Base-by-base conservation (phyloP, 2,329 filamentous ascomycete genomes). In the Biscogniauxia mediterranea region DNA sequence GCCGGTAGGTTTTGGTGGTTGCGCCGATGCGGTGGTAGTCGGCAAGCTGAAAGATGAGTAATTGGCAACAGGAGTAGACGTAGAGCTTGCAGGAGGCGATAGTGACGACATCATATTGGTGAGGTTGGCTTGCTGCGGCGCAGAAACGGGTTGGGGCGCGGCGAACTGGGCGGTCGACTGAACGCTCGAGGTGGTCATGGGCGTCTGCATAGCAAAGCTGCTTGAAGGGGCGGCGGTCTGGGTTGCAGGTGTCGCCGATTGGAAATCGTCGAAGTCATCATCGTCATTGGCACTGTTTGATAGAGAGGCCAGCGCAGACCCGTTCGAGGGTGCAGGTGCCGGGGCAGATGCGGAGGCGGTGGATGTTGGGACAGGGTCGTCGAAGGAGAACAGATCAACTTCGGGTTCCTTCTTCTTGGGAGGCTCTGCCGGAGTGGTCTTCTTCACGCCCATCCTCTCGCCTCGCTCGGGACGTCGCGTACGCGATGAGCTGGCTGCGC, bases 221-320 rank as follows among this genome's bases (percentile, higher is more conserved):
- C 74, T 68, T 69, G 82, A 78, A 20, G 83, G 75, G 49, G 82
- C 76, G 19, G 81, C 74, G 11, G 71, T 56, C 51, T 76, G 76
- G 15, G 80, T 71, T 25, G 86, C 79, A 3, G 89, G 85, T 2
- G 90, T 80, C 15, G 94, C 94, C 20, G 93, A 96, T 76, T 97
- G 92, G 82, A 98, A 98, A 73, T 99, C 95, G 73, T 98, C 95
- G 72, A 98, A 98, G 65, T 97, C 95, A 68, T 97, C 93, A 66
- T 97, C 94, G 64, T 91, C 89, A 56, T 80, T 80, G 28, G 77
- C 76, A 17, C 77, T 71, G 52, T 78, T 73, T 17, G 75, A 71
- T 55, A 87, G 73, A 17, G 80, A 77, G 52, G 80, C 79, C 55
- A 87, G 68, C 15, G 79, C 80, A 51, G 74, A 78, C 56, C 75